Percentiles rank a stretch among this genome's conserved stretches.
phyloP scores from a whole-genome alignment of 139 green algal species.

The Tetraselmis chui region DNA sequence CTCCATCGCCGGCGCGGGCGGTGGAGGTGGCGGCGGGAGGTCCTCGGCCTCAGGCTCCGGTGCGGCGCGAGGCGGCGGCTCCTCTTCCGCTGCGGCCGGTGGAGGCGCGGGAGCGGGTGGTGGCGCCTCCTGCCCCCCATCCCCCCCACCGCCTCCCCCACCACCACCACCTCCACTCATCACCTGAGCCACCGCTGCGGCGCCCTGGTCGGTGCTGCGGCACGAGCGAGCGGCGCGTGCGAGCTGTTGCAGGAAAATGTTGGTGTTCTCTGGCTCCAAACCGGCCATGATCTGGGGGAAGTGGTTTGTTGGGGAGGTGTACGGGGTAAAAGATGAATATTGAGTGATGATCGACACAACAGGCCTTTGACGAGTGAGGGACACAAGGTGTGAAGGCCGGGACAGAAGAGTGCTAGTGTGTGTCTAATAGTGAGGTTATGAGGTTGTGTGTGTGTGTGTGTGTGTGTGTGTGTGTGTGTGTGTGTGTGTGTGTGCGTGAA shows the following conservation, averaged over 20 bases:
- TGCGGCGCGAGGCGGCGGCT: background rate
- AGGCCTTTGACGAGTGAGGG: background rate
- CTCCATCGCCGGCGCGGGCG: too few relatives aligned
- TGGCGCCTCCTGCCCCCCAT: background rate
- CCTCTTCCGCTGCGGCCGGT: slow-evolving; percentile 2
- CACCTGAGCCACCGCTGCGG: slow-evolving; percentile 34
- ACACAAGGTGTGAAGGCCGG: background rate
- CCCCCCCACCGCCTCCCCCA: background rate
- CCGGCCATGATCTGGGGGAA: slow-evolving; percentile 66
- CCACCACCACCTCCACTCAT: background rate
- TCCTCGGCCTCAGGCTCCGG: background rate
- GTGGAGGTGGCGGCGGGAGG: too few relatives aligned
- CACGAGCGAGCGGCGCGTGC: slow-evolving; percentile 23
- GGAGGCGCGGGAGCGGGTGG: background rate
- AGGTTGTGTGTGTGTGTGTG: background rate
- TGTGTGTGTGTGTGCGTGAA: too few relatives aligned
- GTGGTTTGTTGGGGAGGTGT: background rate
- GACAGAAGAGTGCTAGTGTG: background rate
- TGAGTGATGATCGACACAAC: background rate
- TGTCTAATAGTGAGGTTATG: too few relatives aligned
- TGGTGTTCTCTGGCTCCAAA: slow-evolving; percentile 75
- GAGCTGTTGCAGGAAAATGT: slow-evolving; percentile 73
- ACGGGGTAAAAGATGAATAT: background rate
- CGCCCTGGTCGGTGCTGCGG: slow-evolving; percentile 13
- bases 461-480: background rate